phyloP scores from a whole-genome alignment of 768 basidiomycete genomes.

The Rubroboletus pulcherrimus region DNA sequence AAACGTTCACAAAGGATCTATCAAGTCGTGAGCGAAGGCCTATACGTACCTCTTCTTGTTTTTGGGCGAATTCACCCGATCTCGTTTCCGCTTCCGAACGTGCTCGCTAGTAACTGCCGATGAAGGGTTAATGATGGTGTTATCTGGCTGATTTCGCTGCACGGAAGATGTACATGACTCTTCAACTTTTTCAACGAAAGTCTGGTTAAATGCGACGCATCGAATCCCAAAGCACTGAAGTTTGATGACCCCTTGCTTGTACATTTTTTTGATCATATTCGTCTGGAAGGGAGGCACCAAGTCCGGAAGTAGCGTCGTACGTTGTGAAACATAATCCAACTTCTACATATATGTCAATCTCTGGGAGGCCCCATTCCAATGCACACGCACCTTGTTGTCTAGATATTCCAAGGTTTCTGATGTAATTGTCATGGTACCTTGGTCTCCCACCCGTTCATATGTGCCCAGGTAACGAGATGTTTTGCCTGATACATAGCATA shows the following conservation, averaged over 20 bases:
- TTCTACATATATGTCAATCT: slow-evolving; percentile 12
- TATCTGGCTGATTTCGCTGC: background rate
- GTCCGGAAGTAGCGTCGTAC: slow-evolving; percentile 21
- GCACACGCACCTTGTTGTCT: slow-evolving; percentile 2
- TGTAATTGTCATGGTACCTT: slow-evolving; percentile 13
- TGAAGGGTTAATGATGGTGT: background rate
- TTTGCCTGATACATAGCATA: slow-evolving; percentile 10
- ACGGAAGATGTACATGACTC: background rate
- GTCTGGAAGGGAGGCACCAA: slow-evolving; percentile 23
- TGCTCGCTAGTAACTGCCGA: background rate
- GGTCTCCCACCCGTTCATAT: slow-evolving; percentile 21
- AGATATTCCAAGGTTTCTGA: slow-evolving; percentile 10
- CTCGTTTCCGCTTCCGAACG: slow-evolving; percentile 15
- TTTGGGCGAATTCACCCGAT: background rate
- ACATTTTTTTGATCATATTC: slow-evolving; percentile 28
- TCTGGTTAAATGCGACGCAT: slow-evolving; percentile 18
- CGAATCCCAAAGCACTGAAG: slow-evolving; percentile 26
- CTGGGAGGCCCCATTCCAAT: background rate
- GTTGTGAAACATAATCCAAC: slow-evolving; percentile 12
- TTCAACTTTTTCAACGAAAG: slow-evolving; percentile 14
- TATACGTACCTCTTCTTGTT: slow-evolving; percentile 14
- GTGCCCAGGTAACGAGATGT: slow-evolving; percentile 22
- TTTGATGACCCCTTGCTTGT: slow-evolving; percentile 26
- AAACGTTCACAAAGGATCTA: background rate
- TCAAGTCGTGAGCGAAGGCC: background rate